phyloP scores from a whole-genome alignment of 169 alveolate species.

The Neospora caninum region DNA sequence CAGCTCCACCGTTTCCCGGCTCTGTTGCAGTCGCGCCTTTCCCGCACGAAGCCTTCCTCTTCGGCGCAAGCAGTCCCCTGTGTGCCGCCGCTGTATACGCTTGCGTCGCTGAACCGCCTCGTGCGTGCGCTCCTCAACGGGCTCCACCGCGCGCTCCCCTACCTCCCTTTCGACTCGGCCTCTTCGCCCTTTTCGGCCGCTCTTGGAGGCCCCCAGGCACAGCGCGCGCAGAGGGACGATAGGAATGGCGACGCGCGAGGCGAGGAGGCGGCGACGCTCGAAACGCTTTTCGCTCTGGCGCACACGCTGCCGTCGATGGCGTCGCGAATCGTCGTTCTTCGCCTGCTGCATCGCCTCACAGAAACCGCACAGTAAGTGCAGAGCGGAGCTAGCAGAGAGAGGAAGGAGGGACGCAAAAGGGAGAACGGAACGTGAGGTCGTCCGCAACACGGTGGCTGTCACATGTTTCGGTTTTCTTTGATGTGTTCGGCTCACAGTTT shows the following conservation, averaged over 20 bases:
- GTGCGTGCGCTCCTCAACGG: background rate
- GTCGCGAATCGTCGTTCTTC: slow-evolving; percentile 1
- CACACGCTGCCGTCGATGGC: slow-evolving; percentile 15
- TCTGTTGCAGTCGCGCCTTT: background rate
- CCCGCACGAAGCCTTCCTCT: background rate
- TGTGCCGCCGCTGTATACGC: background rate
- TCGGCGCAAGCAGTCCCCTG: background rate
- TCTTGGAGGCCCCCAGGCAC: background rate
- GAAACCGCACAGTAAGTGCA: too few species aligned
- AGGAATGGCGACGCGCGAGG: background rate
- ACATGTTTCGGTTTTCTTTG: too few species aligned
- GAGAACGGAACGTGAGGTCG: too few species aligned
- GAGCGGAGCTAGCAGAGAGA: too few species aligned
- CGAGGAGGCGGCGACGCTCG: background rate
- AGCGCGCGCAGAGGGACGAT: background rate
- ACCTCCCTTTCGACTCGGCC: background rate
- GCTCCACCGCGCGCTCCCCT: background rate
- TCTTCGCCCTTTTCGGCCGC: background rate
- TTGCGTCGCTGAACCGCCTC: background rate
- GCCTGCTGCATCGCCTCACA: background rate
- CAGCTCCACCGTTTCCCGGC: background rate
- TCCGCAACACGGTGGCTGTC: too few species aligned
- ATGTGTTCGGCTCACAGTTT: too few species aligned
- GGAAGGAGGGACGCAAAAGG: too few species aligned
- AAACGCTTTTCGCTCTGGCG: background rate